These are phyloP conservation scores for Ogataea degrootiae DNA, from an alignment of 805 yeast species.

Conservation along the genomic window DNA sequence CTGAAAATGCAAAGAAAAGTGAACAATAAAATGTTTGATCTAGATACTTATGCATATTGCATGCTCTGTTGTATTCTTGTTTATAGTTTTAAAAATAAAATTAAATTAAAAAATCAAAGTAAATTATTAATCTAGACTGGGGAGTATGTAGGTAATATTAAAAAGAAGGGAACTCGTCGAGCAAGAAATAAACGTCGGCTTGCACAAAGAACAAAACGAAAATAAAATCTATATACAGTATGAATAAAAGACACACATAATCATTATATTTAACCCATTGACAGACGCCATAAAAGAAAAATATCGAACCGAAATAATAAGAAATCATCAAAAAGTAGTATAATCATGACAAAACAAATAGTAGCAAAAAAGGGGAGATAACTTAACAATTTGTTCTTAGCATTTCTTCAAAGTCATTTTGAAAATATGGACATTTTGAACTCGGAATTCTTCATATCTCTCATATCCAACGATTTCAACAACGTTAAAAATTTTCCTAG, in stretches of 20 bases:
- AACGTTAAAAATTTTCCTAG: slow-evolving; percentile 29
- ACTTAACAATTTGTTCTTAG: neutral
- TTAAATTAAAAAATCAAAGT: slow-evolving; percentile 7
- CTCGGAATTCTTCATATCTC: slow-evolving; percentile 33
- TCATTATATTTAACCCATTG: neutral
- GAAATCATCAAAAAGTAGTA: too few relatives aligned
- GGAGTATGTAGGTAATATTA: neutral
- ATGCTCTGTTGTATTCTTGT: slow-evolving; percentile 1
- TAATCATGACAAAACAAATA: too few relatives aligned
- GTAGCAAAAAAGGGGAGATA: neutral
- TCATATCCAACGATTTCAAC: slow-evolving; percentile 28
- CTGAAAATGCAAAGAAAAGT: neutral
- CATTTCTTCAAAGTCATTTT: slow-evolving; percentile 27
- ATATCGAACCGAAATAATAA: neutral
- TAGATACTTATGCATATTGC: neutral
- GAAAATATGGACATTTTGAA: slow-evolving; percentile 38
- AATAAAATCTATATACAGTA: neutral
- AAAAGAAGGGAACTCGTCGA: too few relatives aligned
- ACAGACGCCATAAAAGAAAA: neutral
- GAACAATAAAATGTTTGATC: slow-evolving; percentile 1
- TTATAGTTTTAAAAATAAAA: neutral
- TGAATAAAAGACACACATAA: neutral
- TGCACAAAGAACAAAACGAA: neutral
- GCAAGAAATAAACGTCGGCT: too few relatives aligned
- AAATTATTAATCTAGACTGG: neutral